Base-by-base conservation (phyloP, 2,329 filamentous ascomycete species). In the Corniculantispora saksenae region DNA sequence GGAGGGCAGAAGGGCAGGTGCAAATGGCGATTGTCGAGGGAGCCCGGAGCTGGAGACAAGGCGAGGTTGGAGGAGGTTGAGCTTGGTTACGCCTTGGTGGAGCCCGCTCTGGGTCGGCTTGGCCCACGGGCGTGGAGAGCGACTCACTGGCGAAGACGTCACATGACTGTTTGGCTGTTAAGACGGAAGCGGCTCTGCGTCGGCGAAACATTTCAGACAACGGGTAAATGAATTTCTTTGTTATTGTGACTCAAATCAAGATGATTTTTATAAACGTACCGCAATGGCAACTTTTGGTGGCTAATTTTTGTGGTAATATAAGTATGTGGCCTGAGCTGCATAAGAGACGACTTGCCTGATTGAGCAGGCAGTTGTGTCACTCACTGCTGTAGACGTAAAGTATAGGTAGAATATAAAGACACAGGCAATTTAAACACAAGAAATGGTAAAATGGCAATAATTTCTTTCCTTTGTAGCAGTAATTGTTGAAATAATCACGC, bases 1-100 rank as follows among this genome's bases (percentile, higher is more conserved):
- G 63, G 65, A 65, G 62, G 56, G 66, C 54, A 43, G 9, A 13
- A 67, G 66, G 69, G 59, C 64, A 68, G 60, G 66, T 75, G 67
- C 69, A 69, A 63, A 67, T 67, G 56, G 61, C 29, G 62, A 59
- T 48, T 59, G 64, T 45, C 64, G 64, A 59, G 47, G 47, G 66
- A 61, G 71, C 67, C 70, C 69, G 68, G 65, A 73, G 70, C 67
- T 70, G 68, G 69, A 69, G 71, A 69, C 63, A 29, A 63, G 51
- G 51, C 60, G 74, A 77, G 74, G 74, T 75, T 76, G 75, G 75
- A 76, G 75, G 76, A 76, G 74, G 74, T 75, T 74, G 72, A 78
- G 77, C 76, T 77, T 76, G 75, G 72, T 73, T 76, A 72, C 74
- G 69, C 47, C 69, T 70, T 68, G 70, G 76, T 78, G 77, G 76